A percentile compares a stretch with the other conserved stretches of the same genome.
Conservation (phyloP, 2,329 filamentous ascomycete genomes). For the Fulvia fulva region DNA sequence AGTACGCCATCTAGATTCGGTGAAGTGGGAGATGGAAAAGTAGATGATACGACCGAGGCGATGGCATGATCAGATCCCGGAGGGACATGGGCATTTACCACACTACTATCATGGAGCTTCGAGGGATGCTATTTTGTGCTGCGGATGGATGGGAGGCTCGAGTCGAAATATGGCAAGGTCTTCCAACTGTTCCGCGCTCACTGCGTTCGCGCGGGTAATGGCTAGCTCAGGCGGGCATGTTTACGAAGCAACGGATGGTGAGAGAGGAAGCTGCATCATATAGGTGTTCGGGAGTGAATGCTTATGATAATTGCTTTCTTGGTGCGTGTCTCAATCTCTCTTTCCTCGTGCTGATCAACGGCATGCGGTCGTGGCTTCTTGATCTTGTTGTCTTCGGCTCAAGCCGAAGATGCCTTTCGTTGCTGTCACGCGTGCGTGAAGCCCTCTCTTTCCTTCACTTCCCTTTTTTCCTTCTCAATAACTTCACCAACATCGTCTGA, state of each 20-base stretch:
- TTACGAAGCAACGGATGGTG: neutral
- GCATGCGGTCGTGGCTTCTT: neutral
- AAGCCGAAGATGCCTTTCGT: neutral
- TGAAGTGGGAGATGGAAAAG: neutral
- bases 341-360: neutral
- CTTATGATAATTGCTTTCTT: neutral
- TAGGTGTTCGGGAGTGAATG: neutral
- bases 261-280: neutral
- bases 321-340: neutral
- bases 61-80: slow-evolving; percentile 3
- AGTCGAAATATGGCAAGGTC: too few relatives aligned
- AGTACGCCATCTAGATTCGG: slow-evolving; percentile 79
- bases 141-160: neutral
- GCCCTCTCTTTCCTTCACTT: neutral
- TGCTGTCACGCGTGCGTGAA: neutral
- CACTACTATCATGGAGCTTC: neutral
- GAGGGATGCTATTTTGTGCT: neutral
- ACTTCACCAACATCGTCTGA: too few relatives aligned
- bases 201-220: neutral
- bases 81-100: neutral
- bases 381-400: neutral
- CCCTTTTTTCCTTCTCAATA: too few relatives aligned
- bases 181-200: neutral
- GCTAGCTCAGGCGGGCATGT: neutral
- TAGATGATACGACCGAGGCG: neutral